Base-by-base conservation (phyloP, 345 rosid species). In the Melastoma malabathricum region DNA sequence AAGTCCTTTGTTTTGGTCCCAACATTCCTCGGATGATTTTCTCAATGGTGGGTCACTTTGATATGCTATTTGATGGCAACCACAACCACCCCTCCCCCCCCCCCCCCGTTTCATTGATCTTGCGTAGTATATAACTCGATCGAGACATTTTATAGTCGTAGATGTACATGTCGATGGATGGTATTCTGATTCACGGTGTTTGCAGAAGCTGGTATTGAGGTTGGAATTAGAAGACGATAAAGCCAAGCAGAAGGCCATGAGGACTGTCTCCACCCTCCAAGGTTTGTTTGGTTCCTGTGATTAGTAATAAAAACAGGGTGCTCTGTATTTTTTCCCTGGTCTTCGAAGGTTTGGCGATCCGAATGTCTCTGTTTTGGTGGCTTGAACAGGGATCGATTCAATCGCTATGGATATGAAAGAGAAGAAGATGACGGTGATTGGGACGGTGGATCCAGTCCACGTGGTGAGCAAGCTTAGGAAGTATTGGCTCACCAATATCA, bases 181-280 rank as follows among this genome's bases (percentile, higher is more conserved):
- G 56, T 58, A 56, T 46, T 6, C 49, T 46, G 65, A 65, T 74
- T 62, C 51, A 3, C 34, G 27, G 58, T 22, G 53, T 7, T 56
- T 68, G 78, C 86, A 90, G 98, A 90, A 86, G 76, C 41, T 76
- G 44, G 89, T 82, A 39, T 15, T 90, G 67, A 86, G 71, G 66
- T 18, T 86, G 84, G 96, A 86, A 56, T 59, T 90, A 62, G 62
- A 66, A 10, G 89, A 84, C 60, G 85, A 68, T 61, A 86, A 77
- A 54, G 96, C 79, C 51, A 90, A 86, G 73, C 92, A 82, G 56
- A 90, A 84, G 79, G 98, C 96, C 34, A 46, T 90, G 57, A 86
- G 72, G 75, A 76, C 87, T 16, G 94, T 82, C 56, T 80, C 98
- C 47, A 69, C 87, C 59, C 82, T 90, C 38, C 62, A 79, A 75